Percentiles rank a stretch among this genome's conserved stretches.
Evolutionary conservation across 2,329 filamentous ascomycete species (phyloP).

Genomic region (Diaporthe australafricana): DNA sequence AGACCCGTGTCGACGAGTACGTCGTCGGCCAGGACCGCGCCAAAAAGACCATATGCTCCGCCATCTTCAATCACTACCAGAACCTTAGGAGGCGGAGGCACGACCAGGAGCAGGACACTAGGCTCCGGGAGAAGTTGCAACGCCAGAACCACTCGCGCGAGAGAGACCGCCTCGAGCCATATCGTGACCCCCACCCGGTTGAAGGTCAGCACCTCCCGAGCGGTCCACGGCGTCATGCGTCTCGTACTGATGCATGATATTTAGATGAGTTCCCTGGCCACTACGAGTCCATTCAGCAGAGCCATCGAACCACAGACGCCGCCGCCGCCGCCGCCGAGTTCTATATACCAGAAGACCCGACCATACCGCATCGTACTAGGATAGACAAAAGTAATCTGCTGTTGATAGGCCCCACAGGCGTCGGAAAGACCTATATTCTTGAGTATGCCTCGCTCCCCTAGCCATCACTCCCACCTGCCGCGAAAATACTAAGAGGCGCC

Average conservation of each 20-base stretch:
- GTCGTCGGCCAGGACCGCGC: constrained; percentile 96
- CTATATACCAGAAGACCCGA: constrained; percentile 61
- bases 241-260: constrained; percentile 48
- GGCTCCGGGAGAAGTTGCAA: constrained; percentile 71
- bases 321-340: constrained; percentile 49
- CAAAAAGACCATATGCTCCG: constrained; percentile 92
- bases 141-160: constrained; percentile 79
- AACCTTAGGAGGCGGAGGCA: constrained; percentile 82
- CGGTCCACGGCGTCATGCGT: constrained; percentile 40
- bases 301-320: constrained; percentile 45
- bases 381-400: constrained; percentile 97
- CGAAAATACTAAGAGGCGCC: constrained; percentile 8
- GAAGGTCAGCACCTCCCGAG: constrained; percentile 72
- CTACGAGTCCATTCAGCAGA: constrained; percentile 58
- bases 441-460: constrained; percentile 59
- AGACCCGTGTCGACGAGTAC: constrained; percentile 93
- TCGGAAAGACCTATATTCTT: constrained; percentile 95
- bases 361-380: constrained; percentile 66
- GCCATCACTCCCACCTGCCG: not conserved
- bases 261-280: constrained; percentile 69
- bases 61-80: constrained; percentile 97
- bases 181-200: constrained; percentile 75
- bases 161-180: constrained; percentile 62
- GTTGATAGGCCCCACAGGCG: constrained; percentile 90
- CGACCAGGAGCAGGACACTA: constrained; percentile 75